A percentile compares a stretch with the other conserved stretches of the same genome.
Evolutionary conservation across 441 rosid genomes (phyloP).

Genomic region (Populus hybrid): DNA sequence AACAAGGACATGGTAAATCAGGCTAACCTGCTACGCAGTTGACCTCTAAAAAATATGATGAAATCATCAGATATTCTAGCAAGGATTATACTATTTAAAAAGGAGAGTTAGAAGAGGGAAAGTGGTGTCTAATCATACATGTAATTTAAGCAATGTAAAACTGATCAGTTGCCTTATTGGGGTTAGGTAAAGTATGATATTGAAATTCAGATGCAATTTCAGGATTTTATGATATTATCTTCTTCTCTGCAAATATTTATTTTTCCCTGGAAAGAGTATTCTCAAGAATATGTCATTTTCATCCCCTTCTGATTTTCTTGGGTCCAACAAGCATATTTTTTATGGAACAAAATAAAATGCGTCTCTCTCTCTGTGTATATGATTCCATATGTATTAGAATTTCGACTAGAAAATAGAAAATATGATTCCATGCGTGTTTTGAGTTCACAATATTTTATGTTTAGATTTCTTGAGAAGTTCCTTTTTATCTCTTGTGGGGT

Average conservation of each 20-base stretch:
- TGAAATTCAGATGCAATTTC: not conserved
- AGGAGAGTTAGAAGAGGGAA: not conserved
- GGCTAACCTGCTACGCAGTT: not conserved
- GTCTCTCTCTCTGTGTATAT: too few species aligned
- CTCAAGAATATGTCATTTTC: not conserved
- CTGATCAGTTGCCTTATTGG: not conserved
- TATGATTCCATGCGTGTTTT: too few species aligned
- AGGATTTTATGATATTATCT: not conserved
- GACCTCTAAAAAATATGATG: not conserved
- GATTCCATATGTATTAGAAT: too few species aligned
- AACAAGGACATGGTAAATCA: not conserved
- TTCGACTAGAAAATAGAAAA: too few species aligned
- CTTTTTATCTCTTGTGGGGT: not conserved
- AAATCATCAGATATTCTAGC: not conserved
- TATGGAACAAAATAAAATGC: not conserved
- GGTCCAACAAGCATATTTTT: not conserved
- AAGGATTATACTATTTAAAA: not conserved
- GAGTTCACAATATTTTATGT: too few species aligned
- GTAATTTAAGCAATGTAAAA: not conserved
- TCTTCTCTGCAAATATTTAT: not conserved
- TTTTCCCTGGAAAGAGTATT: not conserved
- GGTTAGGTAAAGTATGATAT: constrained; percentile 2
- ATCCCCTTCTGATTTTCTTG: not conserved
- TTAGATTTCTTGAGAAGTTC: not conserved
- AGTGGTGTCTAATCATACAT: constrained; percentile 4